A percentile compares a stretch with the other conserved stretches of the same genome.
phyloP scores from a whole-genome alignment of 2,329 filamentous ascomycete species.

The Botrytis pseudocinerea region DNA sequence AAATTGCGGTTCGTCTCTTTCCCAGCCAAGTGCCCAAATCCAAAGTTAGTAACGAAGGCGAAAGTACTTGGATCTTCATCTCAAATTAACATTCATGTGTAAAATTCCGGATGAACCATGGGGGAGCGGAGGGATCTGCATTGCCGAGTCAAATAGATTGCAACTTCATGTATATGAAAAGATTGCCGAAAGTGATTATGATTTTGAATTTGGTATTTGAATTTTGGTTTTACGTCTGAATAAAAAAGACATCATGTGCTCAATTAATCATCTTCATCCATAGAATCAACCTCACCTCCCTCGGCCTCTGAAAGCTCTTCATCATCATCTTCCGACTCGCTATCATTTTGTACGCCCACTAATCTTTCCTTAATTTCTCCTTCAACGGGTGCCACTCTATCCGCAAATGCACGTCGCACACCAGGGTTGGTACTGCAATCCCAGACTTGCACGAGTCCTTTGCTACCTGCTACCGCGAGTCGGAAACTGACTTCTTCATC shows the following conservation, averaged over 20 bases:
- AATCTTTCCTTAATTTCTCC: constrained; percentile 72
- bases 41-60: not conserved
- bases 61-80: not conserved
- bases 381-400: constrained; percentile 61
- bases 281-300: constrained; percentile 52
- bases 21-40: not conserved
- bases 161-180: not conserved
- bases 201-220: not conserved
- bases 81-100: not conserved
- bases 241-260: not conserved
- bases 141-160: constrained; percentile 3
- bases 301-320: constrained; percentile 57
- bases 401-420: constrained; percentile 81
- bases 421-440: constrained; percentile 75
- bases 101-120: constrained; percentile 2
- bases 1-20: not conserved
- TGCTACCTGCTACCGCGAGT: constrained; percentile 90
- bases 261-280: constrained; percentile 54
- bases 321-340: constrained; percentile 56
- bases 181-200: not conserved
- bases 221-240: not conserved
- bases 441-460: constrained; percentile 91
- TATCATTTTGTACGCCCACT: constrained; percentile 69
- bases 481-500: constrained; percentile 90
- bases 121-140: constrained; percentile 1